These are phyloP conservation scores for Cenchrus fungigraminus DNA, from an alignment of 176 grass and related monocot species.

Conservation along the genomic window DNA sequence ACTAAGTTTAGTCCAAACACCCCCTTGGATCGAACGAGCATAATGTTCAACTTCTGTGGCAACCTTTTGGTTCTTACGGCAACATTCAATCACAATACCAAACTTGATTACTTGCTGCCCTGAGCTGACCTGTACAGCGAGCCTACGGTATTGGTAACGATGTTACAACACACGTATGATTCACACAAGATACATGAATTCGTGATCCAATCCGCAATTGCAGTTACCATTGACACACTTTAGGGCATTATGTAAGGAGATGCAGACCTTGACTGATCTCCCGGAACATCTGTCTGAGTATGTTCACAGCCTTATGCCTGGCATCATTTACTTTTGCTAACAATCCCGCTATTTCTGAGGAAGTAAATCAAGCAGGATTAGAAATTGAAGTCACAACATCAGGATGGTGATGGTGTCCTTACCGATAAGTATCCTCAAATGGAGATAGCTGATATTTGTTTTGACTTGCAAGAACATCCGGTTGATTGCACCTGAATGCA, in stretches of 20 bases:
- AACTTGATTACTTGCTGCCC: background rate
- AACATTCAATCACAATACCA: background rate
- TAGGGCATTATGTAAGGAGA: background rate
- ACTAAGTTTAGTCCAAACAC: too few species aligned
- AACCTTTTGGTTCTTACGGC: background rate
- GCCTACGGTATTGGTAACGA: background rate
- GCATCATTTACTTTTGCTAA: slow-evolving; percentile 50
- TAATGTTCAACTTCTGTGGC: background rate
- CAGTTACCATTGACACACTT: background rate
- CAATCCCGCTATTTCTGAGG: slow-evolving; percentile 50
- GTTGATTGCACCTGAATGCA: slow-evolving; percentile 55
- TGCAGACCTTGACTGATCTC: background rate
- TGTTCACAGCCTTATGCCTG: slow-evolving; percentile 43
- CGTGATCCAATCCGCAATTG: background rate
- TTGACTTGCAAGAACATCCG: slow-evolving; percentile 43
- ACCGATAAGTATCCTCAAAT: slow-evolving; percentile 69
- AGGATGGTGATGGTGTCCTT: background rate
- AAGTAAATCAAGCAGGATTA: background rate
- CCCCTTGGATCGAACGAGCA: background rate
- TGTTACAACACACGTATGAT: background rate
- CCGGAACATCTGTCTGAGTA: slow-evolving; percentile 47
- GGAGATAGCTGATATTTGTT: slow-evolving; percentile 64
- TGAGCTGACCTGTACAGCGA: background rate
- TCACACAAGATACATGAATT: background rate
- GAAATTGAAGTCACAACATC: background rate